phyloP scores from a whole-genome alignment of 257 asterid species.

The Anisodus acutangulus region DNA sequence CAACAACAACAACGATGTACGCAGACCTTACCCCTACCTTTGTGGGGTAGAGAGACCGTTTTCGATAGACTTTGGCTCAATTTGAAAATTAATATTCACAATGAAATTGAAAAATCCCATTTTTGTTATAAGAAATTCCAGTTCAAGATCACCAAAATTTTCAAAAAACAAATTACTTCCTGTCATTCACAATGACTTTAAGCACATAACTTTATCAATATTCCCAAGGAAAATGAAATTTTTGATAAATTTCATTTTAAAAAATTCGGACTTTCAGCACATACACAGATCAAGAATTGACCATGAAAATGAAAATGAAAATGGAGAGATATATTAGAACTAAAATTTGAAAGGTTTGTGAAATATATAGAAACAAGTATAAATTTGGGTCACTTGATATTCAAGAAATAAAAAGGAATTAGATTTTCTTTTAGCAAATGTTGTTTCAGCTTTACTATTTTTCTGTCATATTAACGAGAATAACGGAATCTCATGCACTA shows the following conservation, averaged over 20 bases:
- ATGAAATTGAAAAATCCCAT: not conserved
- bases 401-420: not conserved
- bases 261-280: not conserved
- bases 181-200: not conserved
- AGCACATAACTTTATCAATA: not conserved
- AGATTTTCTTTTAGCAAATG: not conserved
- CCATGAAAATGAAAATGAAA: not conserved
- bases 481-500: slow-evolving; percentile 29
- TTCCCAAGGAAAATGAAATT: not conserved
- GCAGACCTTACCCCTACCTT: no score
- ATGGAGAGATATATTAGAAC: slow-evolving; percentile 8
- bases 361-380: not conserved
- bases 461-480: slow-evolving; percentile 33
- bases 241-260: not conserved
- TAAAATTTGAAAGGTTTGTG: not conserved
- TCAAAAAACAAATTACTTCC: no score
- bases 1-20: no score
- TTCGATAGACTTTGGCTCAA: no score
- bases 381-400: not conserved
- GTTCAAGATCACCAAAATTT: not conserved
- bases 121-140: no score
- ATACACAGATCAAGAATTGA: not conserved
- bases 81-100: not conserved
- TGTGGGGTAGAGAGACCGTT: no score
- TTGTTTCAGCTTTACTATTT: slow-evolving; percentile 25